These are phyloP conservation scores for Xerocomellus chrysenteron DNA, from an alignment of 768 basidiomycete genomes.

Conservation along the genomic window DNA sequence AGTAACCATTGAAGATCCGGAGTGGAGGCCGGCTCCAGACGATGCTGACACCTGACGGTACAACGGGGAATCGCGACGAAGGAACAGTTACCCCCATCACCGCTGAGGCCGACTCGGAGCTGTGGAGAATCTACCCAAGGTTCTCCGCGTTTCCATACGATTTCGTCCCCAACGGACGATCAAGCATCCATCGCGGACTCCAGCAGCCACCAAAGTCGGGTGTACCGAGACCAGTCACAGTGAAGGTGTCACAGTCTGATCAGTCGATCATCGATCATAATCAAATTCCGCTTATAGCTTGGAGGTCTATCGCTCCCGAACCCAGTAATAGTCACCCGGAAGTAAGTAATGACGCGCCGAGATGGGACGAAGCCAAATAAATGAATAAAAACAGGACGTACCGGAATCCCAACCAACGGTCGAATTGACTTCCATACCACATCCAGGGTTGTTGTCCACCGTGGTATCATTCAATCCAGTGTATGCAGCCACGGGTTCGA, in stretches of 20 bases:
- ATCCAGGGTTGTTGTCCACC: constrained; percentile 53
- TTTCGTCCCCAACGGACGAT: not conserved
- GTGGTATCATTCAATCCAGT: constrained; percentile 56
- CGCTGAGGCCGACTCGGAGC: too few species aligned
- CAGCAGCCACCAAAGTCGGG: constrained; percentile 50
- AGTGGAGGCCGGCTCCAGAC: too few species aligned
- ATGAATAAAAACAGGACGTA: constrained; percentile 24
- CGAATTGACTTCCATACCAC: constrained; percentile 62
- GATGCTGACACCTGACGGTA: too few species aligned
- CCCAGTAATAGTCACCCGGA: not conserved
- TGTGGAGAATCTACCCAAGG: not conserved
- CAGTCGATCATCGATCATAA: not conserved
- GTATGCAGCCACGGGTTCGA: constrained; percentile 58
- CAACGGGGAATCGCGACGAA: too few species aligned
- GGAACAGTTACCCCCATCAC: too few species aligned
- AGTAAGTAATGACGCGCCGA: not conserved
- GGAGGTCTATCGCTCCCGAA: not conserved
- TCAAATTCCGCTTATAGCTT: not conserved
- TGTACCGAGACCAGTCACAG: constrained; percentile 57
- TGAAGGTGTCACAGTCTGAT: not conserved
- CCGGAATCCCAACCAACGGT: constrained; percentile 61
- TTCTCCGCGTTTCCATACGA: too few species aligned
- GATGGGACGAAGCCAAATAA: not conserved
- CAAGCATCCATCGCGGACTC: constrained; percentile 32
- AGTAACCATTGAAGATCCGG: too few species aligned